Evolutionary conservation across 2,329 filamentous ascomycete species (phyloP).

Genomic region (Ceratocystis lukuohia): DNA sequence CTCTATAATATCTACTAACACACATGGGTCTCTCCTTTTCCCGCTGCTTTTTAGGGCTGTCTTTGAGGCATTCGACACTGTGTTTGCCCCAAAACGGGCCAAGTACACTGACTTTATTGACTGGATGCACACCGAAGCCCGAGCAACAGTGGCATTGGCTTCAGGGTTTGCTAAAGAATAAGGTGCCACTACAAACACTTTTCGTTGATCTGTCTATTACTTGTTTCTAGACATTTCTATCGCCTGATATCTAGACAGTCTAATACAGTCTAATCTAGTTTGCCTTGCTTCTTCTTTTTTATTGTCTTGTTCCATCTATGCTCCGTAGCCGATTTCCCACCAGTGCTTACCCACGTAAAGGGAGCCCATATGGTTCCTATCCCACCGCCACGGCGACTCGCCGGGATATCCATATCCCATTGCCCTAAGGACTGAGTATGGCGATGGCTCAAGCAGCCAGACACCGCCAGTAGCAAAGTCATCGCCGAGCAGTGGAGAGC

Average conservation of each 20-base stretch:
- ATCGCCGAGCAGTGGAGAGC: conserved; percentile 52
- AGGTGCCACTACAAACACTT: background rate
- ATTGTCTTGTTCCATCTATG: background rate
- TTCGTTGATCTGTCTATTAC: background rate
- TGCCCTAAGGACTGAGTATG: conserved; percentile 54
- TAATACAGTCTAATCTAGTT: background rate
- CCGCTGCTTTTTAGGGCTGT: conserved; percentile 40
- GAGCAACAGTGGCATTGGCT: conserved; percentile 21
- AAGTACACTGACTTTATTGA: conserved; percentile 48
- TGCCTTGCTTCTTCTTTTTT: no score
- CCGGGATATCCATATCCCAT: conserved; percentile 48
- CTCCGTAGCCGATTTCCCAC: conserved; percentile 38
- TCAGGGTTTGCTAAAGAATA: background rate
- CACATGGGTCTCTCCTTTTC: background rate
- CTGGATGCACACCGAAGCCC: conserved; percentile 49
- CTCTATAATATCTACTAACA: background rate
- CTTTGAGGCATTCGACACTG: conserved; percentile 53
- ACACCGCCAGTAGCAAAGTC: conserved; percentile 62
- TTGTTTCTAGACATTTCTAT: background rate
- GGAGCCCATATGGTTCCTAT: conserved; percentile 35
- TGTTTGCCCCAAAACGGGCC: conserved; percentile 60
- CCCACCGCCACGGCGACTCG: conserved; percentile 57
- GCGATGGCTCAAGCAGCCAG: conserved; percentile 74
- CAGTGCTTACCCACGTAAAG: conserved; percentile 50
- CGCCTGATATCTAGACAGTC: background rate